Conservation (phyloP, 208 protist species). For the Leishmania aethiopica region DNA sequence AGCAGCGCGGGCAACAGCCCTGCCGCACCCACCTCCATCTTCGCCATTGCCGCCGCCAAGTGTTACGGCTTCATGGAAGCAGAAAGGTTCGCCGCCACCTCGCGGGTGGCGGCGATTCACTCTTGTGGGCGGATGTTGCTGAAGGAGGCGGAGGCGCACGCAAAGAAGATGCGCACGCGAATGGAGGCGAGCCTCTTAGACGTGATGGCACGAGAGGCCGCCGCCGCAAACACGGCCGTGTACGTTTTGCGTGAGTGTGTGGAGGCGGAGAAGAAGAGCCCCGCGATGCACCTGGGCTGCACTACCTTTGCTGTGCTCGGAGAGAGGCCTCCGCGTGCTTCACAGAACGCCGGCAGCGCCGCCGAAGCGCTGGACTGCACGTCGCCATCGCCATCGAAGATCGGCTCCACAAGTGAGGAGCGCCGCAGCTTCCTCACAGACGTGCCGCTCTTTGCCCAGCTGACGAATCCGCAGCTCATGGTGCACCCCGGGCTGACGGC, state of each 20-base stretch:
- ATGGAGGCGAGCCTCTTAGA: conserved; percentile 37
- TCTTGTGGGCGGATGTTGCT: conserved; percentile 22
- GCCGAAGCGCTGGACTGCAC: background rate
- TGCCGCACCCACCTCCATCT: conserved; percentile 11
- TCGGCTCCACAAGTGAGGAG: conserved; percentile 9
- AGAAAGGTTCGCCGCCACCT: conserved; percentile 11
- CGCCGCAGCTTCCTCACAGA: conserved; percentile 67
- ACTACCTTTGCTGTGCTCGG: conserved; percentile 69
- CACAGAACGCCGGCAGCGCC: background rate
- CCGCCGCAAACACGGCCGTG: conserved; percentile 85
- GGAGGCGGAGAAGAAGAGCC: conserved; percentile 63
- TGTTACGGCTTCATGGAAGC: conserved; percentile 34
- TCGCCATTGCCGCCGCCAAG: conserved; percentile 32
- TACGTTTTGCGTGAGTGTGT: conserved; percentile 76
- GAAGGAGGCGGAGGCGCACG: conserved; percentile 31
- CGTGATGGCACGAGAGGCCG: conserved; percentile 52
- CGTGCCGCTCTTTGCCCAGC: conserved; percentile 52
- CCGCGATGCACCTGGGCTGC: conserved; percentile 81
- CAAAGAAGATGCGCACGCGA: conserved; percentile 21
- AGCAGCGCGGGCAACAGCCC: background rate
- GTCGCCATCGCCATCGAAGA: background rate
- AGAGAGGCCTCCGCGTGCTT: background rate
- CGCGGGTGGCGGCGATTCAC: conserved; percentile 20
- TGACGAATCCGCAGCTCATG: conserved; percentile 21
- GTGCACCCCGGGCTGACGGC: conserved; percentile 71